phyloP scores from a whole-genome alignment of 768 basidiomycete genomes.

The Lactarius tabidus region DNA sequence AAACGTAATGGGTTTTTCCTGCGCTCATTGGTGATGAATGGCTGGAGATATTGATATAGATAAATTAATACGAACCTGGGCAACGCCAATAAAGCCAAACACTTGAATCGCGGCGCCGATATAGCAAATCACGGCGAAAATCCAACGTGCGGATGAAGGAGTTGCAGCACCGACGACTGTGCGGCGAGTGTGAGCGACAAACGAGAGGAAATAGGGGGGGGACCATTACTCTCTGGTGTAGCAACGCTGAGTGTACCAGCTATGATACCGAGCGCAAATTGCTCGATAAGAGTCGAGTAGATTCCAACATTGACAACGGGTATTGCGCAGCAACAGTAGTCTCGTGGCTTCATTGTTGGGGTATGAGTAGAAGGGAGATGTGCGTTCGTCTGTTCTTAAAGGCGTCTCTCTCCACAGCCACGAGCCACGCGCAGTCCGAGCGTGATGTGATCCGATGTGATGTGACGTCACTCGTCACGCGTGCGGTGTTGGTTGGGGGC shows the following conservation, averaged over 20 bases:
- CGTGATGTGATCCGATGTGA: background rate
- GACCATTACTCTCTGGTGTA: conserved; percentile 69
- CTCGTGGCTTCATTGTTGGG: conserved; percentile 62
- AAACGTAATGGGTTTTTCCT: conserved; percentile 68
- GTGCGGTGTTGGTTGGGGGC: too few species aligned
- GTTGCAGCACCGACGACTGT: conserved; percentile 84
- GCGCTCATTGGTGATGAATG: conserved; percentile 6
- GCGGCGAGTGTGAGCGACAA: conserved; percentile 1
- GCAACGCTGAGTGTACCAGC: conserved; percentile 71
- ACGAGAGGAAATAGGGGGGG: background rate
- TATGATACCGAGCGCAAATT: conserved; percentile 60
- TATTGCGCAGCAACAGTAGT: conserved; percentile 92
- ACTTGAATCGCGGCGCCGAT: conserved; percentile 72
- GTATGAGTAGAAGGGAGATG: conserved; percentile 14
- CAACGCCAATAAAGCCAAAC: conserved; percentile 83
- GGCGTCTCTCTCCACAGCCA: background rate
- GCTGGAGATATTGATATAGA: background rate
- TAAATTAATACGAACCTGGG: conserved; percentile 46
- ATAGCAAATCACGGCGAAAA: conserved; percentile 76
- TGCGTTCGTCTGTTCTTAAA: conserved; percentile 20
- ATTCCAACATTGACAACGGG: conserved; percentile 89
- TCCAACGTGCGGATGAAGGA: conserved; percentile 66
- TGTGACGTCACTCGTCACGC: background rate
- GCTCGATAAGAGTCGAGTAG: conserved; percentile 73
- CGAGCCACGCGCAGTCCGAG: background rate